Conservation (phyloP, 495 filamentous ascomycete genomes). For the Xanthoparmelia taractica region DNA sequence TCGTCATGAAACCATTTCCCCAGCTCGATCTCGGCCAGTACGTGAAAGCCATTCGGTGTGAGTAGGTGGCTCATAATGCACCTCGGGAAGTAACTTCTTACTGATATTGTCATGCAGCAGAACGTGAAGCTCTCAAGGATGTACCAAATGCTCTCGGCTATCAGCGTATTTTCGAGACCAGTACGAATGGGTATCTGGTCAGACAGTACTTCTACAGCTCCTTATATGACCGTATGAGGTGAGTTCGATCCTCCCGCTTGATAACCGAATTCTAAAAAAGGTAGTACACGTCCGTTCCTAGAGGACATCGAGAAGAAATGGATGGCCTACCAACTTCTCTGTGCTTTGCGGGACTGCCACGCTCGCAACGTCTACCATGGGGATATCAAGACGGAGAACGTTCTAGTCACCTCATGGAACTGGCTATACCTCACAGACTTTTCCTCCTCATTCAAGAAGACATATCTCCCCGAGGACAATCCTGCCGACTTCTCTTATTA, state of each 20-base stretch:
- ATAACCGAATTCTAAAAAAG: slow-evolving; percentile 2
- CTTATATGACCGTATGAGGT: slow-evolving; percentile 91
- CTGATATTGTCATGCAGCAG: slow-evolving; percentile 45
- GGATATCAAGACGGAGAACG: slow-evolving; percentile 97
- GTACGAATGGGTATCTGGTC: slow-evolving; percentile 86
- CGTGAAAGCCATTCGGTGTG: slow-evolving; percentile 65
- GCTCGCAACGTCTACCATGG: slow-evolving; percentile 87
- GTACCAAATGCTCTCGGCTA: slow-evolving; percentile 89
- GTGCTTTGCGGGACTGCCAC: slow-evolving; percentile 88
- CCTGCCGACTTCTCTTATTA: slow-evolving; percentile 96
- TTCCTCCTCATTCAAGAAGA: slow-evolving; percentile 90
- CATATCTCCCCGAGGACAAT: slow-evolving; percentile 91
- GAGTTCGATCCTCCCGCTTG: slow-evolving; percentile 10
- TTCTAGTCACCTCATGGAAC: slow-evolving; percentile 96
- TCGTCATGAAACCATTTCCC: slow-evolving; percentile 82
- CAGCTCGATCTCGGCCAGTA: slow-evolving; percentile 71
- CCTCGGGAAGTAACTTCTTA: slow-evolving; percentile 14
- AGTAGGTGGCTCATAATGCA: slow-evolving; percentile 29
- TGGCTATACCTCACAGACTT: slow-evolving; percentile 98
- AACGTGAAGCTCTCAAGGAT: slow-evolving; percentile 68
- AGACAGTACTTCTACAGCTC: slow-evolving; percentile 94
- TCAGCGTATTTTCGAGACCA: slow-evolving; percentile 82
- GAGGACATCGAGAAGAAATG: slow-evolving; percentile 99
- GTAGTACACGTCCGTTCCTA: slow-evolving; percentile 82
- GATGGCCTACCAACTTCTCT: slow-evolving; percentile 93